These are phyloP conservation scores for Nemania sp. DNA, from an alignment of 2,329 filamentous ascomycete genomes.

Conservation along the genomic window DNA sequence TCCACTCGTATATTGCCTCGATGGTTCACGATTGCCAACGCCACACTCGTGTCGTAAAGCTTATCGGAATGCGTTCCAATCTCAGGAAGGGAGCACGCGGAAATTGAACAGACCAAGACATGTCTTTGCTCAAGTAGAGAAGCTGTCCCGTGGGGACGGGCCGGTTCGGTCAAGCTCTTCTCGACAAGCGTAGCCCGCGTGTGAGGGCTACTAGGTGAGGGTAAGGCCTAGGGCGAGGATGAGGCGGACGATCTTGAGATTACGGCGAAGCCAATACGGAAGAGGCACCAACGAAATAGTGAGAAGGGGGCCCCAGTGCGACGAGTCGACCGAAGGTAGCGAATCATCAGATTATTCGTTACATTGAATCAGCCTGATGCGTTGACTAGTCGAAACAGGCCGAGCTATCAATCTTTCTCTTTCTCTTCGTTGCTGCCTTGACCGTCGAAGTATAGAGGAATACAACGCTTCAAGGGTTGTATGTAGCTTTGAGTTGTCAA, in stretches of 20 bases:
- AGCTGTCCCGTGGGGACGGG: no score
- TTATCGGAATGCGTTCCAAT: neutral
- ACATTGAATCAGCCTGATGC: neutral
- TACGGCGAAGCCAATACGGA: no score
- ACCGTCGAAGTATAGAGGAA: neutral
- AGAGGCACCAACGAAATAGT: neutral
- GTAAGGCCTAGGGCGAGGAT: no score
- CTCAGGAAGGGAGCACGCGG: neutral
- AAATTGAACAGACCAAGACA: neutral
- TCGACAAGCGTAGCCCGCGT: no score
- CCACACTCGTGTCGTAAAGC: slow-evolving; percentile 1
- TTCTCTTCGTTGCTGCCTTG: slow-evolving; percentile 2
- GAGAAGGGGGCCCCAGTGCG: no score
- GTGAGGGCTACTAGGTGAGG: no score
- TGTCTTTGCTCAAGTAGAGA: no score
- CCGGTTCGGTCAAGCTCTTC: no score
- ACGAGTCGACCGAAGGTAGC: neutral
- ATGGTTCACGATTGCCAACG: neutral
- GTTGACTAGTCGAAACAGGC: neutral
- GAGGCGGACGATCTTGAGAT: no score
- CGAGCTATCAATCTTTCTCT: neutral
- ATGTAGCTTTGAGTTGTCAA: neutral
- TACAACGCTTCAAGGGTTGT: neutral
- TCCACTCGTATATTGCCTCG: neutral
- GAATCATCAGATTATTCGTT: neutral